Evolutionary conservation across 306 rosid species (phyloP), one percentile per base, ranked within the genome.

Genomic region (Fragaria nilgerrensis): DNA sequence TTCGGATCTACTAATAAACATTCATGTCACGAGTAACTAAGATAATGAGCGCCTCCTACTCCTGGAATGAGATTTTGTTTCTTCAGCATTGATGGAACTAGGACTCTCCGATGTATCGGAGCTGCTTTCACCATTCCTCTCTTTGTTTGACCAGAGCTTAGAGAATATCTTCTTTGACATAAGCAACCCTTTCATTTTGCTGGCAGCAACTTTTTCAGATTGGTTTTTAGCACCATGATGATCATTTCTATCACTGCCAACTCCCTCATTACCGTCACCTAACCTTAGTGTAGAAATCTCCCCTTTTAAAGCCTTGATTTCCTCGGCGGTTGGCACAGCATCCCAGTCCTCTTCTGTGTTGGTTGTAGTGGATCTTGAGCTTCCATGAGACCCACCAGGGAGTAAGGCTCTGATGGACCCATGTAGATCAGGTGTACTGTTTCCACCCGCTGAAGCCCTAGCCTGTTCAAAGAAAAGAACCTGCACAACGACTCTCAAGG

Each of bases 291-390:
- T 70, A 7, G 86, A 84, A 41, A 94, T 86, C 83, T 94, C 90
- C 34, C 90, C 90, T 81, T 92, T 92, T 36, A 94, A 77, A 43
- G 89, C 88, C 50, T 84, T 89, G 78, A 92, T 83, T 48, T 95
- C 93, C 79, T 90, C 96, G 0, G 83, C 85, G 1, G 95, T 88
- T 8, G 92, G 92, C n/a, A 82, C 84, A 1, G 87, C 80, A 67
- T 92, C 97, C 98, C 97, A 95, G 72, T 90, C 97, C 48, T 90
- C 97, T 74, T 89, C 98, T 2, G 93, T 86, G 84, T 89, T 92
- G 53, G 96, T 90, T 32, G 92, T 87, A 4, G 92, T 90, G 27
- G 97, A 95, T 88, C 97, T 81, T 32, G 98, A 95, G 84, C 96
- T 95, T 23, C 91, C 96, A 11, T 82, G 95, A 73, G 96, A 92